phyloP scores from a whole-genome alignment of 108 stramenopile species.

The Schizochytrium sp. region DNA sequence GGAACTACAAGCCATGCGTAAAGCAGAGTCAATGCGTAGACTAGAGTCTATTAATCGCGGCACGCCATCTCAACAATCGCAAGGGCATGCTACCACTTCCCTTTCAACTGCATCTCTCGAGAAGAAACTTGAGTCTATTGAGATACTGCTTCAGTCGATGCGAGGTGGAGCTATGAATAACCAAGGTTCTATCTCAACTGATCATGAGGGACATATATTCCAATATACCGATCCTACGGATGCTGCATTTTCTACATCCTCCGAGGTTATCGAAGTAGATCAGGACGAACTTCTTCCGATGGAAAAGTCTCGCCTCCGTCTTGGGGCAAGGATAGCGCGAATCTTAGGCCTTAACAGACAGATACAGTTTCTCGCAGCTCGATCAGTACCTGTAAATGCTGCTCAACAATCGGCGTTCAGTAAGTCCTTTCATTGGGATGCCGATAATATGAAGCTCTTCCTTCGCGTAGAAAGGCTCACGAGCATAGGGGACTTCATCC shows the following conservation, averaged over 20 bases:
- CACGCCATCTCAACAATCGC: not conserved
- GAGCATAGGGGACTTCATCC: not conserved
- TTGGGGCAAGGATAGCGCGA: not conserved
- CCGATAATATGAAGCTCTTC: not conserved
- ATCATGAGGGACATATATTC: not conserved
- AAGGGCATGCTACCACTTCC: not conserved
- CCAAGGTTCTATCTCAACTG: too few relatives aligned
- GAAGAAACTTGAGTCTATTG: constrained; percentile 8
- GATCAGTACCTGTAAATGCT: not conserved
- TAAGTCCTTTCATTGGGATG: constrained; percentile 19
- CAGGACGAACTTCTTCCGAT: not conserved
- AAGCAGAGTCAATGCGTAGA: constrained; percentile 16
- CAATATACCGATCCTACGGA: constrained; percentile 6
- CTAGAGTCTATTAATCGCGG: not conserved
- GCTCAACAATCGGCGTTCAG: constrained; percentile 8
- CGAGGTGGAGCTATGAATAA: not conserved
- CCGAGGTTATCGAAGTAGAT: not conserved
- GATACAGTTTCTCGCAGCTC: not conserved
- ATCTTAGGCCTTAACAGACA: not conserved
- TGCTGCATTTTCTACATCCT: not conserved
- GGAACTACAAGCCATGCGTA: not conserved
- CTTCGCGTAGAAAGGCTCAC: constrained; percentile 33
- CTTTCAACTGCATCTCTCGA: not conserved
- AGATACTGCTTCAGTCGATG: constrained; percentile 2
- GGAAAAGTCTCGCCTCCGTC: not conserved